Evolutionary conservation across 164 flowering plant genomes (phyloP), one percentile per base, ranked within the genome.

Genomic region (Paratinospora sagittata): DNA sequence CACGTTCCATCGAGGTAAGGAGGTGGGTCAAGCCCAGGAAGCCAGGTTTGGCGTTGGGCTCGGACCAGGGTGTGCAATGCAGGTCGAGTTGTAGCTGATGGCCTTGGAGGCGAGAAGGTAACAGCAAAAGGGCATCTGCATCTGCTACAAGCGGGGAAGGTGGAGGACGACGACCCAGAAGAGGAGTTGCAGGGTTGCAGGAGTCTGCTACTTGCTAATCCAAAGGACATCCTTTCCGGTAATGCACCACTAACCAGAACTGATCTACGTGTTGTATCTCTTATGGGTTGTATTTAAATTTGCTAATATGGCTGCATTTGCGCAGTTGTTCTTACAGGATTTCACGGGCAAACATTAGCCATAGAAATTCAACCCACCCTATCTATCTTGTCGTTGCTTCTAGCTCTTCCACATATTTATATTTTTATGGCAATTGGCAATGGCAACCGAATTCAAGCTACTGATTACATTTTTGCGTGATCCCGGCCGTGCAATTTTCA

Each of bases 1-100:
- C 66, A 91, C 98, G 83, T 93, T 84, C 98, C 98, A 75, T 93
- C 88, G 8, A 93, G 93, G 79, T 91, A 75, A 13, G 92, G 79
- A 36, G 97, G 97, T 75, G 98, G 91, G 75, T 91, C 97, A 1
- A 89, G 92, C 13, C 98, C 96, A 23, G 97, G 98, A 69, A 91
- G 97, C 98, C 98, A 93, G 8, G 96, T 88, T 27, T 93, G 85
- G 4, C 98, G 92, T 26, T 89, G 88, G 55, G 94, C 91, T 74
- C 71, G 83, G 77, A 79, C 85, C 23, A 67, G 72, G 16, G 73
- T 67, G 30, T 63, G 71, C 2, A 11, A 36, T 57, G 37, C 41
- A 41, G 34, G 47, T 65, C 34, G 75, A 26, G 30, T 11, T 9
- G 65, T 52, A 39, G 68, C 13, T 41, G 52, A 57, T 27, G 37